Evolutionary conservation across 805 yeast genomes (phyloP).

Genomic region (Dipodascus geniculatus): DNA sequence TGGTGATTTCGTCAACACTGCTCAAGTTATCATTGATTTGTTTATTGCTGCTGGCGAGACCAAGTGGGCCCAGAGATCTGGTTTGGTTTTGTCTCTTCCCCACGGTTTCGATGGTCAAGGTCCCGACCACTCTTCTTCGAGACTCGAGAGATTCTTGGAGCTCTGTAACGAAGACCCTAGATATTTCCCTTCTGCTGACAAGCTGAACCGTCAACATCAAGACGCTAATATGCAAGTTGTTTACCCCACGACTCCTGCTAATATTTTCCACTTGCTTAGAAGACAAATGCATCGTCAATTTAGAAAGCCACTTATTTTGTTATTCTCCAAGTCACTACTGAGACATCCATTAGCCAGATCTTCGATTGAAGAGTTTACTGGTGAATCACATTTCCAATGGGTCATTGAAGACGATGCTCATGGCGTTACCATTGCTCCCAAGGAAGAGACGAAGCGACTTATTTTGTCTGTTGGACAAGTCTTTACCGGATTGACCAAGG

Average conservation of each 20-base stretch:
- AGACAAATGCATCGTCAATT: constrained; percentile 99
- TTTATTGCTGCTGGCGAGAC: constrained; percentile 94
- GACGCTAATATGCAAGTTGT: constrained; percentile 97
- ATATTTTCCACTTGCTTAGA: constrained; percentile 90
- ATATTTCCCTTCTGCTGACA: constrained; percentile 78
- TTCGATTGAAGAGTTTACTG: constrained; percentile 68
- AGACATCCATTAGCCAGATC: constrained; percentile 98
- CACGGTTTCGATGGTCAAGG: constrained; percentile 99
- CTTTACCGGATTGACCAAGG: constrained; percentile 81
- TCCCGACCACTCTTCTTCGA: constrained; percentile 97
- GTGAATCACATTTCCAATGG: constrained; percentile 90
- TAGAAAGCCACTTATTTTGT: constrained; percentile 67
- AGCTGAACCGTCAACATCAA: constrained; percentile 94
- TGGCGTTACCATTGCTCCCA: constrained; percentile 63
- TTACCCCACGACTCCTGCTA: constrained; percentile 96
- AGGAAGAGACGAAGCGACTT: constrained; percentile 78
- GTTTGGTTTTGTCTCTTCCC: constrained; percentile 87
- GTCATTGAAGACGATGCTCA: constrained; percentile 85
- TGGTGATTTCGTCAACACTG: constrained; percentile 99
- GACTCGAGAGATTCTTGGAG: constrained; percentile 94
- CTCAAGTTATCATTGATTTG: constrained; percentile 95
- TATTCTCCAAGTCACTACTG: constrained; percentile 87
- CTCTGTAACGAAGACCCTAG: constrained; percentile 94
- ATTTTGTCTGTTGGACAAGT: constrained; percentile 90
- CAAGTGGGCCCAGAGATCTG: constrained; percentile 98